A percentile compares a stretch with the other conserved stretches of the same genome.
Conservation (phyloP, 2,329 filamentous ascomycete species). For the Fusarium denticulatum region DNA sequence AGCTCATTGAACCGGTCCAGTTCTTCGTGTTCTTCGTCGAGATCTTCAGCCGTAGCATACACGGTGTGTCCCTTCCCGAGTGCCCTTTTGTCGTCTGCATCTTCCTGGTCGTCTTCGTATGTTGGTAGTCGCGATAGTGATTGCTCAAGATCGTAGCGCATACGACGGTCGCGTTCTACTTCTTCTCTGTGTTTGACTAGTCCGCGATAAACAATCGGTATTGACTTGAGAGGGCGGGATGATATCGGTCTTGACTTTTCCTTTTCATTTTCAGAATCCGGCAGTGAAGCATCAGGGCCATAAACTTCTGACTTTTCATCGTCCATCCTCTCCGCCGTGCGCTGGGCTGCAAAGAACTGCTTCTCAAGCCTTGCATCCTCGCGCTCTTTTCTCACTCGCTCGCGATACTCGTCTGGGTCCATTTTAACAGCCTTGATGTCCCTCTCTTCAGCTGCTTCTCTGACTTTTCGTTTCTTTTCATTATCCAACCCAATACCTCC, state of each 20-base stretch:
- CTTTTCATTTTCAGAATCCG: constrained; percentile 21
- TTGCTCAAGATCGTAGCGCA: constrained; percentile 73
- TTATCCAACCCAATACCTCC: constrained; percentile 86
- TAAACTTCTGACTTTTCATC: constrained; percentile 54
- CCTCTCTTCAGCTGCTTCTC: constrained; percentile 68
- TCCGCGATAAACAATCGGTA: constrained; percentile 83
- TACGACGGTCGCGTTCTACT: constrained; percentile 72
- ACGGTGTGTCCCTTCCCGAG: constrained; percentile 66
- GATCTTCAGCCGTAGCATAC: constrained; percentile 70
- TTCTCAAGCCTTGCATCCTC: constrained; percentile 75
- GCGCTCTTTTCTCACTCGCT: constrained; percentile 74
- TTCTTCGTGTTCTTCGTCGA: constrained; percentile 83
- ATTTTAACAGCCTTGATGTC: constrained; percentile 69
- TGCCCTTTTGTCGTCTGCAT: constrained; percentile 76
- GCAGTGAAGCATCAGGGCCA: constrained; percentile 27
- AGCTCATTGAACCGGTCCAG: constrained; percentile 81
- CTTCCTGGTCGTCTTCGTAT: constrained; percentile 76
- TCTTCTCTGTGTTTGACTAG: constrained; percentile 76
- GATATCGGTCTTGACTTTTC: constrained; percentile 51
- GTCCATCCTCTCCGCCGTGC: constrained; percentile 81
- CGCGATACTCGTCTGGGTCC: constrained; percentile 77
- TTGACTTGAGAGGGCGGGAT: constrained; percentile 67
- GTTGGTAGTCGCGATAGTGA: constrained; percentile 70
- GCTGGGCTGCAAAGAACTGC: constrained; percentile 80
- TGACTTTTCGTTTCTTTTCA: constrained; percentile 81